A percentile compares a stretch with the other conserved stretches of the same genome.
Conservation (phyloP, 225 moss, liverwort and hornwort species). For the Thuidium tamariscinum region DNA sequence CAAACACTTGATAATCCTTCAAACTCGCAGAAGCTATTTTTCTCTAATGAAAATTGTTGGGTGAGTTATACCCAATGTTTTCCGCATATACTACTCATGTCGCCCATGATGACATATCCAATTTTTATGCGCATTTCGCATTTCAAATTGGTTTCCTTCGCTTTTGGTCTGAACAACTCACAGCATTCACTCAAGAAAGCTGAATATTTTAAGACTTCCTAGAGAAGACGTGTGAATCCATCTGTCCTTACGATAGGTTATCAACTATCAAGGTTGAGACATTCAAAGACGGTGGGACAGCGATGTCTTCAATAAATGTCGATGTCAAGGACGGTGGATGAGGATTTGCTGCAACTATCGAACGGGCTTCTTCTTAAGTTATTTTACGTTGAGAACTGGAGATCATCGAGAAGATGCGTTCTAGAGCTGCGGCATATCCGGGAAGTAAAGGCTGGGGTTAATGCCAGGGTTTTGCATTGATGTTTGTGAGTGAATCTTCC, state of each 20-base stretch:
- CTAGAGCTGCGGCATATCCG: neutral
- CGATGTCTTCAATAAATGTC: neutral
- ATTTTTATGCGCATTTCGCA: neutral
- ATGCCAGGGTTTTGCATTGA: neutral
- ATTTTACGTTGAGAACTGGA: neutral
- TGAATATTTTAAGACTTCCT: neutral
- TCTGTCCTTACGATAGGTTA: neutral
- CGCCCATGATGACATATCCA: neutral
- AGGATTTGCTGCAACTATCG: no score
- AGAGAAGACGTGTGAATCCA: neutral
- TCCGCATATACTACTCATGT: neutral
- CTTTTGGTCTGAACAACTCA: neutral
- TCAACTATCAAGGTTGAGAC: neutral
- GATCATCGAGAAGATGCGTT: neutral
- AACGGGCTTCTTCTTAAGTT: neutral
- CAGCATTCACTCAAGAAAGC: neutral
- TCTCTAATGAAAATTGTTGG: no score
- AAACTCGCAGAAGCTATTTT: neutral
- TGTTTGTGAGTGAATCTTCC: neutral
- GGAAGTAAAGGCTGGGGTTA: neutral
- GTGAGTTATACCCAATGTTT: neutral
- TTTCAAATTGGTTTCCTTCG: neutral
- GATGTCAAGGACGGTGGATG: neutral
- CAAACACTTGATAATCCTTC: neutral
- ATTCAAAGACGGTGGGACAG: neutral